Evolutionary conservation across 768 basidiomycete species (phyloP), one percentile per base, ranked within the genome.

Genomic region (Leccinum variicolor): DNA sequence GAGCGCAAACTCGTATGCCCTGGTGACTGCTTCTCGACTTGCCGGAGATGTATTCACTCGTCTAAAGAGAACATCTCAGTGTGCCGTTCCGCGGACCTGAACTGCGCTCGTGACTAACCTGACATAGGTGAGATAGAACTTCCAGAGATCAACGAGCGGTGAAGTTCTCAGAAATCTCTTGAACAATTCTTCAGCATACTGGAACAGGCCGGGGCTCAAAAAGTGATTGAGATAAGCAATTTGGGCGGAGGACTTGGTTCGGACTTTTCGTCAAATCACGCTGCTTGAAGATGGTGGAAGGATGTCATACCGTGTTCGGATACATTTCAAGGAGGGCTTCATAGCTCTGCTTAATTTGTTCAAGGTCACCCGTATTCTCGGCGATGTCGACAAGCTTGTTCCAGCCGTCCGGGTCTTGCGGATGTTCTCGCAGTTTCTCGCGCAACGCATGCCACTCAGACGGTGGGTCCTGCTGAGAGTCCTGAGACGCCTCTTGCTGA

Each of bases 1-100:
- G 53, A 98, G 78, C 0, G 94, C 94, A 66, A 92, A 97, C 69
- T 98, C 95, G 70, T 94, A 98, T 13, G 94, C 91, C 65, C 91
- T 88, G 41, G 85, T 84, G 60, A 98, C 84, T 17, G 82, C 84
- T 43, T 92, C 87, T 55, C 94, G 84, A 46, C 87, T 84, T 31
- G 76, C 73, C 0, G 88, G 83, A 26, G 81, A 82, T n/a, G 77
- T 74, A 59, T 90, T 91, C 51, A 87, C 77, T 62, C 87, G 86
- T 69, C 88, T 90, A 62, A 52, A 61, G 59, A 59, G 46, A 61
- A 45, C 41, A 8, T 53, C 65, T 64, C 58, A 58, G 61, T 57
- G 10, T 34, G 23, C 23, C 53, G 21, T 25, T 46, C 54, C 28
- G 50, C 59, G 33, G 43, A 61, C 53, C 48, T 52, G 26, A 56